Percentiles rank a stretch among this genome's conserved stretches.
These are phyloP conservation scores for Cronartium quercuum DNA, from an alignment of 1,284 basidiomycete species.

Conservation along the genomic window DNA sequence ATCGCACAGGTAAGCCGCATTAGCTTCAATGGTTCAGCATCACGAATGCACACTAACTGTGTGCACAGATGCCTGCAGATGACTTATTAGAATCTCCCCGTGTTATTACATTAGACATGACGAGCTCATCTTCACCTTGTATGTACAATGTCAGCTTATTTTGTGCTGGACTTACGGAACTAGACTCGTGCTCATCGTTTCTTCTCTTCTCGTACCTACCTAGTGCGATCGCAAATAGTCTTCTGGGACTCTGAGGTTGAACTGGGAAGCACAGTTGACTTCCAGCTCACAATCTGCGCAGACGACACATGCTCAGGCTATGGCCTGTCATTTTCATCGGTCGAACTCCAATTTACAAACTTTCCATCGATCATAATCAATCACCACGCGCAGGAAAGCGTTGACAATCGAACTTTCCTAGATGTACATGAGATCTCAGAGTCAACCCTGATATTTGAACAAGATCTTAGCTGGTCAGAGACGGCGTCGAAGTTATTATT, in stretches of 20 bases:
- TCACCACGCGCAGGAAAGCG: not conserved
- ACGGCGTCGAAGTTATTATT: not conserved
- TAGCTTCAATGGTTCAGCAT: not conserved
- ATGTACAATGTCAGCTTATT: conserved; percentile 7
- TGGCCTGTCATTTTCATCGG: conserved; percentile 9
- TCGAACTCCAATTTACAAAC: conserved; percentile 15
- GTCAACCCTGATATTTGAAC: not conserved
- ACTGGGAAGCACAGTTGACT: conserved; percentile 12
- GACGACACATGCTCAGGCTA: conserved; percentile 10
- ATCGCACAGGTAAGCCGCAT: not conserved
- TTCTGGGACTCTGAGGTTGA: conserved; percentile 18
- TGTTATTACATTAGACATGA: not conserved
- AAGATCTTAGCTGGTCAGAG: not conserved
- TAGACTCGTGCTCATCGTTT: not conserved
- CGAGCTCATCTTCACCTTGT: not conserved
- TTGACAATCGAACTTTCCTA: not conserved
- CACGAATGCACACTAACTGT: not conserved
- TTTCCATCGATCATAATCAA: conserved; percentile 5
- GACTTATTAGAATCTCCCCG: not conserved
- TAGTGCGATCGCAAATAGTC: conserved; percentile 7
- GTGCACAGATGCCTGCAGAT: not conserved
- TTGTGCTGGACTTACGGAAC: not conserved
- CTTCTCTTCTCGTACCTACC: not conserved
- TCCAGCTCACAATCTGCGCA: conserved; percentile 5
- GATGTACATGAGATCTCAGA: conserved; percentile 15